Evolutionary conservation across 345 rosid genomes (phyloP).

Genomic region (Salix caprea): DNA sequence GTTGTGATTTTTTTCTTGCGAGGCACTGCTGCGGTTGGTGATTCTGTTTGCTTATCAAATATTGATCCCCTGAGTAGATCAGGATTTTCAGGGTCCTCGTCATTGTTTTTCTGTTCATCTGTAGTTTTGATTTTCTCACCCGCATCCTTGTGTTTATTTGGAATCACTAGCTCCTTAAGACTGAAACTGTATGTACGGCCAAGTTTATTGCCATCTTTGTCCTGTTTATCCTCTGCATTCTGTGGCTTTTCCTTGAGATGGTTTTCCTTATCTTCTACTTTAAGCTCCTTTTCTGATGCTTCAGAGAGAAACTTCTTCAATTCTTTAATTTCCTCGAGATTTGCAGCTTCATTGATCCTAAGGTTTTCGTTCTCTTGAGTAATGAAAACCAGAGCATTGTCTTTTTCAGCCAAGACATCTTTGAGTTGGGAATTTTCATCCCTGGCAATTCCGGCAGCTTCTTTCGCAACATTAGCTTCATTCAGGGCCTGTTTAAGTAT

Average conservation of each 20-base stretch:
- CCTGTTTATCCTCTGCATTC: conserved; percentile 26
- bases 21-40: conserved; percentile 34
- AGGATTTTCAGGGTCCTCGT: conserved; percentile 10
- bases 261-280: conserved; percentile 16
- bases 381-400: conserved; percentile 54
- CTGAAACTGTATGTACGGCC: conserved; percentile 46
- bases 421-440: conserved; percentile 72
- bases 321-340: conserved; percentile 53
- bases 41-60: conserved; percentile 45
- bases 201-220: conserved; percentile 27
- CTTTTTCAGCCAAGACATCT: conserved; percentile 54
- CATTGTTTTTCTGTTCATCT: conserved; percentile 13
- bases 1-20: conserved; percentile 39
- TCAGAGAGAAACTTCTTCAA: conserved; percentile 50
- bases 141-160: conserved; percentile 33
- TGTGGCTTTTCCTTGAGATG: conserved; percentile 22
- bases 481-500: conserved; percentile 81
- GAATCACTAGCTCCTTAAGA: conserved; percentile 47
- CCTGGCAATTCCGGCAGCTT: conserved; percentile 67
- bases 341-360: conserved; percentile 51
- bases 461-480: conserved; percentile 85
- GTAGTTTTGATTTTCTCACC: conserved; percentile 29
- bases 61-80: conserved; percentile 72
- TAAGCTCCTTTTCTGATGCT: conserved; percentile 22
- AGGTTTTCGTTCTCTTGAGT: conserved; percentile 58